Evolutionary conservation across 2,329 filamentous ascomycete species (phyloP).

Genomic region (Diaporthe ilicicola): DNA sequence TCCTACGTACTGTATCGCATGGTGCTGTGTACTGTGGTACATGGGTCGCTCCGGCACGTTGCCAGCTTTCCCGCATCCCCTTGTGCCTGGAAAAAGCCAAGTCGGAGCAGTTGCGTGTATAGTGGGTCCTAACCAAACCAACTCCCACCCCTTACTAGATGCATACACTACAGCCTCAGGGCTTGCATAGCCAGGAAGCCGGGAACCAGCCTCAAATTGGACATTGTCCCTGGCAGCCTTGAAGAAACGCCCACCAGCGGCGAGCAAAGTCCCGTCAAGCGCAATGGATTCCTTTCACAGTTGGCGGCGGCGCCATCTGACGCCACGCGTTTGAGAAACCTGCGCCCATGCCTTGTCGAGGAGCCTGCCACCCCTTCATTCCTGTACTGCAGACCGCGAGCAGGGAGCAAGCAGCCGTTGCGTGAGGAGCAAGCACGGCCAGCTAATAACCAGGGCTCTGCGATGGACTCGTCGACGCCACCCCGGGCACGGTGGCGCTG

Average conservation of each 20-base stretch:
- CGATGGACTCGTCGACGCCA: not conserved
- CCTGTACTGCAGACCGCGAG: constrained; percentile 3
- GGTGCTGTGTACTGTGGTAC: constrained; percentile 7
- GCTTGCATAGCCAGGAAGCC: constrained; percentile 14
- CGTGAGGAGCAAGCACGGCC: not conserved
- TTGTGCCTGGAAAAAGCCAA: constrained; percentile 19
- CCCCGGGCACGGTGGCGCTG: constrained; percentile 12
- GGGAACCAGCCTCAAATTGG: constrained; percentile 27
- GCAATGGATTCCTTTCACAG: constrained; percentile 17
- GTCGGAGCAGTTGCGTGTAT: constrained; percentile 24
- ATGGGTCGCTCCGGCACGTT: constrained; percentile 9
- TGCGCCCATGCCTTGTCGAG: constrained; percentile 17
- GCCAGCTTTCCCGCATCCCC: constrained; percentile 13
- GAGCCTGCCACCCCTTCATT: constrained; percentile 13
- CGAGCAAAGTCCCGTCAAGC: constrained; percentile 4
- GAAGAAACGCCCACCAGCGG: constrained; percentile 9
- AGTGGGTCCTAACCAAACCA: constrained; percentile 21
- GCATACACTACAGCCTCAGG: constrained; percentile 9
- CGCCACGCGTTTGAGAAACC: constrained; percentile 29
- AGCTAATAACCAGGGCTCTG: not conserved
- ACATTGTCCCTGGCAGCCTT: constrained; percentile 16
- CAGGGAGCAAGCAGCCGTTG: constrained; percentile 26
- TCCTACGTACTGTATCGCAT: not conserved
- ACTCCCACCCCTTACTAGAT: constrained; percentile 21
- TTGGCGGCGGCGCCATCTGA: constrained; percentile 25